Base-by-base conservation (phyloP, 2,329 filamentous ascomycete genomes). In the Graphiopsis chlorocephala region DNA sequence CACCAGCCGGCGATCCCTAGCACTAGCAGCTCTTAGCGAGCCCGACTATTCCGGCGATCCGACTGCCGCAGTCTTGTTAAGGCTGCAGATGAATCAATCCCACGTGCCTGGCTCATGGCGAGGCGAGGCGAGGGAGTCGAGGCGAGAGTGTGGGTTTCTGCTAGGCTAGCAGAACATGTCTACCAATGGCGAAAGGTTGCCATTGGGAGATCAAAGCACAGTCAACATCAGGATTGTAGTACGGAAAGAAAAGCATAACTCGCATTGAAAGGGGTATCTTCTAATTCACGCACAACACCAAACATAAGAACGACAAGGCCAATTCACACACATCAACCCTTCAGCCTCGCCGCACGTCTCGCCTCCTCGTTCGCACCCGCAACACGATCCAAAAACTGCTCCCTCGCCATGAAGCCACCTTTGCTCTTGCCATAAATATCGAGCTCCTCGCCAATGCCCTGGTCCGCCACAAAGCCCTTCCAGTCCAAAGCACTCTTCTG, bases 401-500 rank as follows among this genome's bases (percentile, higher is more conserved):
- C 87, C 55, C 86, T 81, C 17, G 81, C 84, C 70, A 88, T 75
- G 74, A 87, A 89, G 0, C 84, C 84, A 63, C 85, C 83, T 71
- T 87, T 88, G 12, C 85, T 85, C 73, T 85, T 86, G 67, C 84
- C 85, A 72, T 88, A 85, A 53, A 81, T 81, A 63, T 85, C 82
- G 71, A 89, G 74, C 73, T 89, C 87, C 64, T 87, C 86, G 64
- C 83, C 82, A 64, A 88, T 83, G 31, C 86, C 86, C 53, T 84
- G 82, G 61, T 84, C 77, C 71, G 88, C 85, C 47, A 89, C 86
- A 71, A 87, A 88, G 12, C 83, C 82, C 23, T 85, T 86, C 87
- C 87, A 89, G 70, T 89, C 87, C 71, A 88, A 77, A 61, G 86
- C 82, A 31, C 84, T 87, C 75, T 89, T 89, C 75, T 88, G 86